These are phyloP conservation scores for Cenococcum geophilum DNA, from an alignment of 495 filamentous ascomycete species.

Conservation along the genomic window DNA sequence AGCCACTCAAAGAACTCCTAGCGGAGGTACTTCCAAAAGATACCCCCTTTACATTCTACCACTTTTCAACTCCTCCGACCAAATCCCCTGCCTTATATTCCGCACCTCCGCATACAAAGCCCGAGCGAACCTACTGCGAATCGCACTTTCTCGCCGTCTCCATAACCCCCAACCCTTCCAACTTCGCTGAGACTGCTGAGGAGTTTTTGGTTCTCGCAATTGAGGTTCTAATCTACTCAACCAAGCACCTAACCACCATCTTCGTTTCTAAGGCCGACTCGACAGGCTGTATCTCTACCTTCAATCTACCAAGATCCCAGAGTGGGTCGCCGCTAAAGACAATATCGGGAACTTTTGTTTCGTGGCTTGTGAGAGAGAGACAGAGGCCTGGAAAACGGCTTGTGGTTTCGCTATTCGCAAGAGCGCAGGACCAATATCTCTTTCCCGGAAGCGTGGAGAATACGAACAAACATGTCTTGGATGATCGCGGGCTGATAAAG, in stretches of 20 bases:
- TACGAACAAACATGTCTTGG: constrained; percentile 79
- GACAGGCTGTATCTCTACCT: constrained; percentile 72
- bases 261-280: constrained; percentile 98
- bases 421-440: constrained; percentile 88
- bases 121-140: constrained; percentile 76
- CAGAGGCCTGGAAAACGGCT: constrained; percentile 62
- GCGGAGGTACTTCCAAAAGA: constrained; percentile 65
- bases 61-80: constrained; percentile 80
- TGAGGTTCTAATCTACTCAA: constrained; percentile 65
- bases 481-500: constrained; percentile 78
- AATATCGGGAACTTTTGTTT: constrained; percentile 68
- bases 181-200: constrained; percentile 6
- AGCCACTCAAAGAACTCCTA: constrained; percentile 42
- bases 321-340: constrained; percentile 63
- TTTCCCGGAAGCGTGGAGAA: constrained; percentile 90
- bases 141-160: constrained; percentile 79
- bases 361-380: constrained; percentile 61
- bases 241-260: constrained; percentile 70
- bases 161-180: constrained; percentile 33
- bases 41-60: constrained; percentile 67
- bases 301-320: constrained; percentile 52
- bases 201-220: constrained; percentile 59
- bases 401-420: constrained; percentile 85
- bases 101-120: constrained; percentile 61
- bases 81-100: constrained; percentile 67